These are phyloP conservation scores for Malus orientalis DNA, from an alignment of 306 rosid species.

Conservation along the genomic window DNA sequence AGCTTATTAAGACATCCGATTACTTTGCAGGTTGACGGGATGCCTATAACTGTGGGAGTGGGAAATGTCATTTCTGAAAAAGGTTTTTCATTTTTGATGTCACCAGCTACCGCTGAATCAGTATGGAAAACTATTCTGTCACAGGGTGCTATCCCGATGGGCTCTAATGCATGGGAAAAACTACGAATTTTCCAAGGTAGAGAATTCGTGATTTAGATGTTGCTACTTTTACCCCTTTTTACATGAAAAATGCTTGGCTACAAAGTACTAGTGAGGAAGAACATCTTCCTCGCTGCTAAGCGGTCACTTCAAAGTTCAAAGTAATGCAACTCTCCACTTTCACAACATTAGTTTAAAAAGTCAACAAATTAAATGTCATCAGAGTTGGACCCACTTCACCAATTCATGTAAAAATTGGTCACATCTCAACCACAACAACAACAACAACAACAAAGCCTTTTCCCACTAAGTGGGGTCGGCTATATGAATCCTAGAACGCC, in stretches of 20 bases:
- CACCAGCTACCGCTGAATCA: slow-evolving; percentile 77
- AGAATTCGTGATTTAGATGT: not conserved
- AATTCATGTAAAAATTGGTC: not conserved
- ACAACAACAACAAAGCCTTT: no score
- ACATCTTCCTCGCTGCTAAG: not conserved
- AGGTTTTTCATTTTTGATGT: slow-evolving; percentile 74
- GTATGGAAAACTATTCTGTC: slow-evolving; percentile 74
- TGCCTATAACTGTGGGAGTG: slow-evolving; percentile 83
- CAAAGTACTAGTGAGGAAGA: not conserved
- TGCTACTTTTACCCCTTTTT: not conserved
- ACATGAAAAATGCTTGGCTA: not conserved
- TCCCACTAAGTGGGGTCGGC: no score
- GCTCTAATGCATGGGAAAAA: slow-evolving; percentile 79
- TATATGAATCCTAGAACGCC: no score
- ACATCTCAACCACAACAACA: not conserved
- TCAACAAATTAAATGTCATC: not conserved
- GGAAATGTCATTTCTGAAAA: slow-evolving; percentile 78
- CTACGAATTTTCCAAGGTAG: slow-evolving; percentile 68
- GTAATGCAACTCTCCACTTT: no score
- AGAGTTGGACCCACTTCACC: no score
- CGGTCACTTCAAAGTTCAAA: no score
- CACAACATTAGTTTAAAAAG: no score
- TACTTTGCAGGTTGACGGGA: slow-evolving; percentile 57
- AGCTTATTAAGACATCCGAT: slow-evolving; percentile 5
- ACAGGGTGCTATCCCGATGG: slow-evolving; percentile 77